Evolutionary conservation across 768 basidiomycete genomes (phyloP).

Genomic region (Trametes coccinea): DNA sequence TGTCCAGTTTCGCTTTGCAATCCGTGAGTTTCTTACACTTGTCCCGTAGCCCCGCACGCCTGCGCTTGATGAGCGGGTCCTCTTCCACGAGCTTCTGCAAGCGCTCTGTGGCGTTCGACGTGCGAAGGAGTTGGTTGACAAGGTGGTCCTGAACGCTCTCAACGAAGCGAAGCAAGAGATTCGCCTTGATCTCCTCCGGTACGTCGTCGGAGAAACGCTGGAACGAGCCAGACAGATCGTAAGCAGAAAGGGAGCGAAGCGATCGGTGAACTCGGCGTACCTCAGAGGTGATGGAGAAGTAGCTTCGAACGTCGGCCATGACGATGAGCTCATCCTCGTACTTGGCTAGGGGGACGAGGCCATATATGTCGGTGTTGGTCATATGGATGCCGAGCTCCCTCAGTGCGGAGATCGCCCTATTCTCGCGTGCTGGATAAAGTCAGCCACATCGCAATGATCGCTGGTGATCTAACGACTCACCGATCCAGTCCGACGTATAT

Average conservation of each 20-base stretch:
- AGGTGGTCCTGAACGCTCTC: slow-evolving; percentile 39
- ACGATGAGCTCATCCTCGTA: slow-evolving; percentile 55
- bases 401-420: not conserved
- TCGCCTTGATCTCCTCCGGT: slow-evolving; percentile 50
- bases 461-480: not conserved
- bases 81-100: slow-evolving; percentile 40
- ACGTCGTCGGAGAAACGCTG: slow-evolving; percentile 61
- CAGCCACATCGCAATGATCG: not conserved
- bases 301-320: slow-evolving; percentile 70
- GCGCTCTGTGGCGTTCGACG: slow-evolving; percentile 19
- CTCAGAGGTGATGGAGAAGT: slow-evolving; percentile 59
- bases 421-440: not conserved
- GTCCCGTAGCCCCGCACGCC: slow-evolving; percentile 35
- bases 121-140: slow-evolving; percentile 34
- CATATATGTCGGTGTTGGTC: slow-evolving; percentile 38
- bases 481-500: not conserved
- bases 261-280: slow-evolving; percentile 38
- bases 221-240: no score
- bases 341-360: slow-evolving; percentile 44
- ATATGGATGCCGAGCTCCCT: not conserved
- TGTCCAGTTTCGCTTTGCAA: slow-evolving; percentile 37
- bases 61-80: slow-evolving; percentile 37
- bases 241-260: slow-evolving; percentile 38
- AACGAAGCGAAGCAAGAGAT: slow-evolving; percentile 43
- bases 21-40: slow-evolving; percentile 32